Evolutionary conservation across 2,329 filamentous ascomycete genomes (phyloP).

Genomic region (Sporothrix mexicana): DNA sequence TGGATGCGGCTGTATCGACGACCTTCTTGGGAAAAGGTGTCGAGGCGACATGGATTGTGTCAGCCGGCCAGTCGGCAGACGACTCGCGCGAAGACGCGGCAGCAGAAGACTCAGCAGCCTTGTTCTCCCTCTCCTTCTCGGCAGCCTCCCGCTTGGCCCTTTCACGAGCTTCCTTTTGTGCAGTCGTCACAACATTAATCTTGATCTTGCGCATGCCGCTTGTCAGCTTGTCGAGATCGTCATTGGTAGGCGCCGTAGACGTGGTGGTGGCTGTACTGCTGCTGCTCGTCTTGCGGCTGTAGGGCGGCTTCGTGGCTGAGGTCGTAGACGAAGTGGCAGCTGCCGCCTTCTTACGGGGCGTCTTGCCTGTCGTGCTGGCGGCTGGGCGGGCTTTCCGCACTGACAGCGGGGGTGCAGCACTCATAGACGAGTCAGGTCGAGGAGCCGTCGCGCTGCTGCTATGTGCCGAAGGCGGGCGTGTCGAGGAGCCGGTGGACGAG

Average conservation of each 20-base stretch:
- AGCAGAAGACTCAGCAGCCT: background rate
- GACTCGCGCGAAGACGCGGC: background rate
- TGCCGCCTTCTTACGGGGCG: constrained; percentile 40
- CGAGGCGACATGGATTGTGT: background rate
- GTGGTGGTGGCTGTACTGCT: constrained; percentile 5
- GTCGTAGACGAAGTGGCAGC: background rate
- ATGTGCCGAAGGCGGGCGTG: constrained; percentile 51
- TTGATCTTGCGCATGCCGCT: constrained; percentile 67
- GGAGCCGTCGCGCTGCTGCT: constrained; percentile 41
- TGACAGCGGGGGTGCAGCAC: constrained; percentile 47
- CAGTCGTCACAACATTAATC: constrained; percentile 65
- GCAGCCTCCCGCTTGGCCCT: constrained; percentile 33
- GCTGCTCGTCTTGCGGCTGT: constrained; percentile 32
- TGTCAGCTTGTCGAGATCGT: constrained; percentile 61
- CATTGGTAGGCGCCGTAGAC: constrained; percentile 38
- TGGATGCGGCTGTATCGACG: background rate
- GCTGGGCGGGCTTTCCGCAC: constrained; percentile 66
- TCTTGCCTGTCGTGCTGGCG: constrained; percentile 43
- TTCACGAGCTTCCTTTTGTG: constrained; percentile 61
- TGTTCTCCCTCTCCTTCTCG: background rate
- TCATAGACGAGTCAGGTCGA: constrained; percentile 52
- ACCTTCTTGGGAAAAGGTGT: constrained; percentile 1
- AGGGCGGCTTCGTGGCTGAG: constrained; percentile 1
- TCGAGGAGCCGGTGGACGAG: constrained; percentile 35
- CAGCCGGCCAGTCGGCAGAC: background rate